Evolutionary conservation across 2,329 filamentous ascomycete genomes (phyloP).

Genomic region (Neopestalotiopsis sp.): DNA sequence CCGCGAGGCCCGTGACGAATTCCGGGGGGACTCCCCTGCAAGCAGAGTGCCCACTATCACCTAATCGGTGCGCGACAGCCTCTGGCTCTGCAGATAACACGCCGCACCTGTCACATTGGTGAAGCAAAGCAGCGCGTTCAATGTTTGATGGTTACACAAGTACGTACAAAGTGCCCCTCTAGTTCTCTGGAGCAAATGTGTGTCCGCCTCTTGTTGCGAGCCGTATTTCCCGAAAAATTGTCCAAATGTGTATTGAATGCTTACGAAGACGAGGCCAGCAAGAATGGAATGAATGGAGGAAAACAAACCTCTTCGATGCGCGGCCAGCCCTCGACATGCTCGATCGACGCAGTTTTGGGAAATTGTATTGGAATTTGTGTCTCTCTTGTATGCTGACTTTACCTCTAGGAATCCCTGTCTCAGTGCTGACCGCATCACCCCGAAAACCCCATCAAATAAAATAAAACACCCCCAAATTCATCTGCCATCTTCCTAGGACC

Average conservation of each 20-base stretch:
- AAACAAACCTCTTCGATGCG: background rate
- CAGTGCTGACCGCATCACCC: background rate
- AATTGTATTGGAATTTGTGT: background rate
- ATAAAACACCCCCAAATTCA: no score
- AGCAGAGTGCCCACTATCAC: background rate
- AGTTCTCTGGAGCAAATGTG: no score
- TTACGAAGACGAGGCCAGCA: background rate
- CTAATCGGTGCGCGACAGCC: background rate
- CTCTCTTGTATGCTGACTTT: no score
- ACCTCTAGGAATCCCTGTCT: background rate
- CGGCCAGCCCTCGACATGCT: background rate
- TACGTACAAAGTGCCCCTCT: no score
- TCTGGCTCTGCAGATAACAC: background rate
- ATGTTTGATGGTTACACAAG: background rate
- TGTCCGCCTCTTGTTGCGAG: no score
- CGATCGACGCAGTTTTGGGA: background rate
- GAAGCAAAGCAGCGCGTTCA: background rate
- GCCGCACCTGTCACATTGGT: constrained; percentile 14
- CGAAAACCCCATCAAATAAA: no score
- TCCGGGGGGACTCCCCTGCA: background rate
- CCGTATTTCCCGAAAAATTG: no score
- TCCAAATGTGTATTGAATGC: no score
- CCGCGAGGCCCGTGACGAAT: constrained; percentile 2
- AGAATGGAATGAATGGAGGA: background rate
- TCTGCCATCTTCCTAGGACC: background rate